Base-by-base conservation (phyloP, 2,329 filamentous ascomycete genomes). In the Talaromyces sp. region DNA sequence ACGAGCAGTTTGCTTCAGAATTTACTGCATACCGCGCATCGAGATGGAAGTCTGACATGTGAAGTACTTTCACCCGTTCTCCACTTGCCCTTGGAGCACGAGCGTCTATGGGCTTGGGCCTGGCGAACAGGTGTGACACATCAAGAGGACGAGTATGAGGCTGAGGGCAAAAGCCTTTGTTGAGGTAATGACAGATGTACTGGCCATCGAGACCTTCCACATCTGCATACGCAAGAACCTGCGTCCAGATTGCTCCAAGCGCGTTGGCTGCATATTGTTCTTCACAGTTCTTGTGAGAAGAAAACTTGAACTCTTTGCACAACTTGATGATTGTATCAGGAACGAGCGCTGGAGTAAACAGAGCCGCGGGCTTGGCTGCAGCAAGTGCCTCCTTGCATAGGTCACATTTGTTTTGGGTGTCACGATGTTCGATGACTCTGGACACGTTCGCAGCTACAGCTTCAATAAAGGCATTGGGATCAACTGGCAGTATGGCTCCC, bases 191-290 rank as follows among this genome's bases (percentile, higher is more conserved):
- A 70, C 82, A 85, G 41, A 86, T 84, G 54, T 82, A 83, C 49
- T 76, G 69, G 4, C 82, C 83, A 63, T 86, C 83, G 2, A 79
- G 70, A 8, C 81, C 82, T 17, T 70, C 69, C 8, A 84, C 72
- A 62, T 85, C 75, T 7, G 81, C 81, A 39, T 78, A 71, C 2
- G 78, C 75, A 29, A 86, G 68, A 2, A 85, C 72, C 59, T 85
- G 82, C 4, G 82, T 82, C 81, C 81, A 85, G 49, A 82, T 74
- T 1, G 80, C 77, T 16, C 83, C 82, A 55, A 80, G 82, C 14
- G 71, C 79, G 14, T 70, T 66, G 2, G 75, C 72, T 1, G 74
- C 70, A 52, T 80, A 85, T 37, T 74, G 75, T 19, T 75, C 70
- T 47, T 75, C 69, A 59, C 83, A 85, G 0, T 74, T 74, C 10